Percentiles rank a stretch among this genome's conserved stretches.
These are phyloP conservation scores for Geranomyces michiganensis DNA, from an alignment of 192 early-diverging fungal genomes.

Conservation along the genomic window DNA sequence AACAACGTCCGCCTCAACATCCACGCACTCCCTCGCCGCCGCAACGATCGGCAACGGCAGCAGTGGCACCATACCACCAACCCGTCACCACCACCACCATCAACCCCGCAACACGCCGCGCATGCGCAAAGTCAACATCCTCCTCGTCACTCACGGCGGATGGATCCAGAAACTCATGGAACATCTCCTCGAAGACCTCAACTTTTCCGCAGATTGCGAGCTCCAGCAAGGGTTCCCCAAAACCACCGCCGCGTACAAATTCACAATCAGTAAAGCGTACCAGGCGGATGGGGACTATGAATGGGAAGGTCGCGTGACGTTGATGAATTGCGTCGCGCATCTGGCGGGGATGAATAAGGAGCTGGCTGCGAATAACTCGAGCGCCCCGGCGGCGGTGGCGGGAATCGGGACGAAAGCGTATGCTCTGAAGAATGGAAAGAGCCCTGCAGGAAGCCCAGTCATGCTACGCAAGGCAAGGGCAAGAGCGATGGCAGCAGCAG, in stretches of 20 bases:
- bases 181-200: conserved; percentile 46
- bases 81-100: neutral
- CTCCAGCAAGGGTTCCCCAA: conserved; percentile 48
- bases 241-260: conserved; percentile 41
- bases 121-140: conserved; percentile 36
- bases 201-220: conserved; percentile 32
- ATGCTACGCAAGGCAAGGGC: conserved; percentile 9
- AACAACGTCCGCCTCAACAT: too few relatives aligned
- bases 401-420: neutral
- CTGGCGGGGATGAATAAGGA: conserved; percentile 35
- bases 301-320: conserved; percentile 44
- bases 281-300: conserved; percentile 46
- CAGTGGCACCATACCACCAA: neutral
- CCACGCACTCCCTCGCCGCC: neutral
- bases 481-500: neutral
- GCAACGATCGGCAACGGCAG: conserved; percentile 11
- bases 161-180: conserved; percentile 42
- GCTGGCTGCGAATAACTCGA: neutral
- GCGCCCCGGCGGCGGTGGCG: neutral
- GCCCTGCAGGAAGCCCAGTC: conserved; percentile 17
- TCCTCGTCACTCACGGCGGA: conserved; percentile 58
- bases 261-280: conserved; percentile 42
- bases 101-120: neutral
- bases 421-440: neutral
- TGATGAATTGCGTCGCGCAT: conserved; percentile 51